A percentile compares a stretch with the other conserved stretches of the same genome.
These are phyloP conservation scores for Aschersonia sp. DNA, from an alignment of 2,329 filamentous ascomycete genomes.

Conservation along the genomic window DNA sequence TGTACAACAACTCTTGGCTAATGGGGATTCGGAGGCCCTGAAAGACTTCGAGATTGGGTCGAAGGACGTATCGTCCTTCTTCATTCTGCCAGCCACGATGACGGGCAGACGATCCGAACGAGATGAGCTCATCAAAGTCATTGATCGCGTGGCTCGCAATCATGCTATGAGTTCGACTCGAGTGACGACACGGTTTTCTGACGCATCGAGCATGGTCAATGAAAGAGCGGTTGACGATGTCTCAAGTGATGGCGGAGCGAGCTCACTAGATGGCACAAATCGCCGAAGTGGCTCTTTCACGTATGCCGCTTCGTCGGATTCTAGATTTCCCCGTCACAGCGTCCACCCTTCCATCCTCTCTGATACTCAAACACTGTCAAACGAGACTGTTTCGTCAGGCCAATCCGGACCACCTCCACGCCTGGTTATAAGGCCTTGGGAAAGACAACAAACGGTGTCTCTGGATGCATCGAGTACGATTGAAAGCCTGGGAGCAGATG, in stretches of 20 bases:
- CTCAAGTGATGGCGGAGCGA: slow-evolving; percentile 42
- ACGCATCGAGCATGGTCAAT: slow-evolving; percentile 37
- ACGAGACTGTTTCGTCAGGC: slow-evolving; percentile 31
- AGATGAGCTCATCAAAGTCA: slow-evolving; percentile 54
- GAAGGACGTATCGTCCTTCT: slow-evolving; percentile 86
- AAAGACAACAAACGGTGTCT: slow-evolving; percentile 36
- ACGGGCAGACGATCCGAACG: slow-evolving; percentile 67
- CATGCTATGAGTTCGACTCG: slow-evolving; percentile 35
- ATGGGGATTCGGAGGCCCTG: slow-evolving; percentile 59
- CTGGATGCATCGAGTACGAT: slow-evolving; percentile 30
- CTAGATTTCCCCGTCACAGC: slow-evolving; percentile 21
- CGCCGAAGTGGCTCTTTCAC: slow-evolving; percentile 35
- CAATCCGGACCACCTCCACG: slow-evolving; percentile 25
- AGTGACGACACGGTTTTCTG: slow-evolving; percentile 31
- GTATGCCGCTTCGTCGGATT: slow-evolving; percentile 27
- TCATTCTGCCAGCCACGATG: slow-evolving; percentile 69
- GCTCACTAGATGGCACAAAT: slow-evolving; percentile 38
- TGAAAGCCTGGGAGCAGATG: slow-evolving; percentile 28
- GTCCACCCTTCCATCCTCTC: slow-evolving; percentile 25
- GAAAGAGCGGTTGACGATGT: slow-evolving; percentile 35
- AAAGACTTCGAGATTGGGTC: slow-evolving; percentile 62
- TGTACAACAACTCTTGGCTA: slow-evolving; percentile 59
- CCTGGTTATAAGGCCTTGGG: slow-evolving; percentile 28
- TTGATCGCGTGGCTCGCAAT: slow-evolving; percentile 60
- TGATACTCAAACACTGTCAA: slow-evolving; percentile 25